Conservation (phyloP, 1,284 basidiomycete genomes). For the Melanopsichium pennsylvanicum region DNA sequence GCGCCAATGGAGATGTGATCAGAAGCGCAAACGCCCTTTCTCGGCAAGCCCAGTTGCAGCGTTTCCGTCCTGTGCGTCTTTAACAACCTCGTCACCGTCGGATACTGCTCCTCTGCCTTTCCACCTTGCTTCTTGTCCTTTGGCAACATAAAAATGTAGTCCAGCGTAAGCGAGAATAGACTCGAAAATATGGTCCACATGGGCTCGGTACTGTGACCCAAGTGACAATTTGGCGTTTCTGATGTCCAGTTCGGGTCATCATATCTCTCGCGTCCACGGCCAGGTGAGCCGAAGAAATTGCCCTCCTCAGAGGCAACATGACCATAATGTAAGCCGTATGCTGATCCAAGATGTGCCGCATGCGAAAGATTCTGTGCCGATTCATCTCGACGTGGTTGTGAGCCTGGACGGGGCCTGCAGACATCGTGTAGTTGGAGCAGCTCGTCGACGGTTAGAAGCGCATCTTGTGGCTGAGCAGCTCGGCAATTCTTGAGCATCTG, state of each 20-base stretch:
- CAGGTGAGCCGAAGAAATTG: conserved; percentile 50
- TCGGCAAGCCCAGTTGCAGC: conserved; percentile 79
- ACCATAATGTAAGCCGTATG: conserved; percentile 69
- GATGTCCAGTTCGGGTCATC: conserved; percentile 49
- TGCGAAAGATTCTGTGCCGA: background rate
- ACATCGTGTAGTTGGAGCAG: conserved; percentile 71
- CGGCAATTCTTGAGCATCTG: conserved; percentile 80
- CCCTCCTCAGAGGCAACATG: conserved; percentile 32
- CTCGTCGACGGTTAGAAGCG: conserved; percentile 75
- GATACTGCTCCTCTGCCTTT: conserved; percentile 32
- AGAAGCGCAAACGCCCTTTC: conserved; percentile 79
- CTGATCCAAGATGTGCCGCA: conserved; percentile 16
- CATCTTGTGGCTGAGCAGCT: conserved; percentile 73
- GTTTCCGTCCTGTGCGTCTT: conserved; percentile 74
- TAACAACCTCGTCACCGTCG: conserved; percentile 73
- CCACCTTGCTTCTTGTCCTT: background rate
- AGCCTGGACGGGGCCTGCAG: conserved; percentile 37
- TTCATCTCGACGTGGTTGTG: background rate
- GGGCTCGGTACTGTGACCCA: conserved; percentile 52
- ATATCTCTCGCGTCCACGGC: conserved; percentile 52
- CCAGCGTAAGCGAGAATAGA: conserved; percentile 62
- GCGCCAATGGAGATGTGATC: conserved; percentile 82
- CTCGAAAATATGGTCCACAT: conserved; percentile 64
- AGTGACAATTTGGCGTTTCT: conserved; percentile 48
- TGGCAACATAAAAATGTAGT: conserved; percentile 80